phyloP scores from a whole-genome alignment of 495 filamentous ascomycete genomes.

The Penicillium pancosmium region DNA sequence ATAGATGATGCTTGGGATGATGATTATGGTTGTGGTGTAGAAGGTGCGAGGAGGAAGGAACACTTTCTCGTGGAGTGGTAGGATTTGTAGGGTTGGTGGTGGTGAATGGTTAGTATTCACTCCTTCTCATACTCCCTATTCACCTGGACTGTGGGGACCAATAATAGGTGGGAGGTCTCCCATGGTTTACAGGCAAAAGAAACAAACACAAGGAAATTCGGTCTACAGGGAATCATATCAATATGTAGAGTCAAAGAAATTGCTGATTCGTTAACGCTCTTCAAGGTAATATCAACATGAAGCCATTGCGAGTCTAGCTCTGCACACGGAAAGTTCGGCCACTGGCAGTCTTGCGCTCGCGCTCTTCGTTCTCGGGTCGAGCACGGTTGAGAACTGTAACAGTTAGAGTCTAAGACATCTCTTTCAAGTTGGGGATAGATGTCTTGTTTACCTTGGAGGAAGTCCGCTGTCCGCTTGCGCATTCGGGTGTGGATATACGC shows the following conservation, averaged over 20 bases:
- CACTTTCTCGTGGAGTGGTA: no score
- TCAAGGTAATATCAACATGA: constrained; percentile 27
- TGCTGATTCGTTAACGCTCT: constrained; percentile 28
- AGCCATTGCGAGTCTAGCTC: constrained; percentile 35
- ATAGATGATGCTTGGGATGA: no score
- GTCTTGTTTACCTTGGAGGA: constrained; percentile 77
- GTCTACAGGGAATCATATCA: constrained; percentile 4
- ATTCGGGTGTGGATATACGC: constrained; percentile 98
- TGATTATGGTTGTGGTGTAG: no score
- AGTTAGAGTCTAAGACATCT: constrained; percentile 28
- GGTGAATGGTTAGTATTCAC: no score
- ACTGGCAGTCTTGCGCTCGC: constrained; percentile 97
- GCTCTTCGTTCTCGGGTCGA: constrained; percentile 91
- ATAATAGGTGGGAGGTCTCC: background rate
- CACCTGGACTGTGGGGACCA: background rate
- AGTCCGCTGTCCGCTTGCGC: constrained; percentile 95
- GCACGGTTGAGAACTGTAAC: constrained; percentile 81
- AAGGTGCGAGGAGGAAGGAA: no score
- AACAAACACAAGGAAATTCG: background rate
- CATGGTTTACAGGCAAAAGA: background rate
- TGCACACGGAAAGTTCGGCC: constrained; percentile 90
- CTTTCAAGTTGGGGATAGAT: background rate
- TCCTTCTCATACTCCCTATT: background rate
- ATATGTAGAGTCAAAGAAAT: constrained; percentile 15
- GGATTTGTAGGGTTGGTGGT: no score